These are phyloP conservation scores for Phytopythium vexans DNA, from an alignment of 352 stramenopile species.

Conservation along the genomic window DNA sequence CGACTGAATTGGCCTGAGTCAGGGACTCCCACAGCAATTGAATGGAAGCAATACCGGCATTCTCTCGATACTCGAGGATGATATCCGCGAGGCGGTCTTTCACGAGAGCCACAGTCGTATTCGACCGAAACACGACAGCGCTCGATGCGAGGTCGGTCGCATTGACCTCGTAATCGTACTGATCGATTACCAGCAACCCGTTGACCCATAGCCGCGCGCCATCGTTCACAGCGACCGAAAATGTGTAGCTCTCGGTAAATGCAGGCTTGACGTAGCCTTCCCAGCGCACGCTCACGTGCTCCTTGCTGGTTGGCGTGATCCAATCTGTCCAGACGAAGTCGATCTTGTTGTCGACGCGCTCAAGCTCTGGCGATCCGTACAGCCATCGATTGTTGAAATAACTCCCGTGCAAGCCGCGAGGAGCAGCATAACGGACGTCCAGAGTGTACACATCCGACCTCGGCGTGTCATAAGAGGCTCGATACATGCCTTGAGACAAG, in stretches of 20 bases:
- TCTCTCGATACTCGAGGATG: slow-evolving; percentile 93
- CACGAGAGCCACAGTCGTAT: slow-evolving; percentile 50
- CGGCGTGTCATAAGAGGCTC: slow-evolving; percentile 87
- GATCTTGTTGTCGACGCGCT: slow-evolving; percentile 85
- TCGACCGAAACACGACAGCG: slow-evolving; percentile 23
- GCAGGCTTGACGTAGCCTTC: slow-evolving; percentile 89
- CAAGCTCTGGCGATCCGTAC: slow-evolving; percentile 77
- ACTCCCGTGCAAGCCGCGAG: slow-evolving; percentile 81
- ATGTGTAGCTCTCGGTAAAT: slow-evolving; percentile 88
- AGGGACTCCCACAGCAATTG: slow-evolving; percentile 86
- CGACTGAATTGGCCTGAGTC: slow-evolving; percentile 84
- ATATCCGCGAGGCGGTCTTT: slow-evolving; percentile 83
- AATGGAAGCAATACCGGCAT: slow-evolving; percentile 80
- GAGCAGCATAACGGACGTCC: slow-evolving; percentile 67
- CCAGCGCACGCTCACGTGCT: slow-evolving; percentile 95
- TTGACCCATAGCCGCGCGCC: slow-evolving; percentile 84
- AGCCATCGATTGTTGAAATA: slow-evolving; percentile 98
- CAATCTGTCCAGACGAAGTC: slow-evolving; percentile 92
- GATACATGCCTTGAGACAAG: slow-evolving; percentile 71
- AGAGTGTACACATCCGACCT: slow-evolving; percentile 85
- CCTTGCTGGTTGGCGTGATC: slow-evolving; percentile 89
- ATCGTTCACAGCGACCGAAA: slow-evolving; percentile 89
- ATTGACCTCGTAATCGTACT: slow-evolving; percentile 49
- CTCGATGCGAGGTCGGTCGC: slow-evolving; percentile 6
- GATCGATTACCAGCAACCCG: slow-evolving; percentile 39